A percentile compares a stretch with the other conserved stretches of the same genome.
phyloP scores from a whole-genome alignment of 2,329 filamentous ascomycete genomes.

The Karstenula rhodostoma region DNA sequence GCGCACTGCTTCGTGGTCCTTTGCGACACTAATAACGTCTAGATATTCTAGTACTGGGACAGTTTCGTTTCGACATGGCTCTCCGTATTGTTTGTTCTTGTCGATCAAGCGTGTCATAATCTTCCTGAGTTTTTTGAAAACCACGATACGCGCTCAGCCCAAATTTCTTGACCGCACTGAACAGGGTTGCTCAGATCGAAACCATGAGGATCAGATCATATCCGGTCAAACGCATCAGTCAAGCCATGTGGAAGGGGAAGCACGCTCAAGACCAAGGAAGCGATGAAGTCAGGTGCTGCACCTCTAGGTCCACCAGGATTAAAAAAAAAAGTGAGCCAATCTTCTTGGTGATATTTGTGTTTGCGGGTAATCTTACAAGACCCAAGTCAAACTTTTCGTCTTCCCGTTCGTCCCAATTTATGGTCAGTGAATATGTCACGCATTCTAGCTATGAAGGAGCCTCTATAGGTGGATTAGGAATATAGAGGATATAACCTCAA shows the following conservation, averaged over 20 bases:
- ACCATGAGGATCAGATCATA: slow-evolving; percentile 55
- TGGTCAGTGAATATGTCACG: slow-evolving; percentile 27
- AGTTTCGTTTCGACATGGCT: slow-evolving; percentile 51
- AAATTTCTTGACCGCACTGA: slow-evolving; percentile 49
- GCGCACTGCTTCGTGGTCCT: slow-evolving; percentile 46
- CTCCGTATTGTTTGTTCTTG: slow-evolving; percentile 50
- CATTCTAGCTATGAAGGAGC: slow-evolving; percentile 1
- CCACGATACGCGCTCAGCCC: slow-evolving; percentile 47
- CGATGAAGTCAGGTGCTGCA: slow-evolving; percentile 33
- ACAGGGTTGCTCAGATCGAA: slow-evolving; percentile 52
- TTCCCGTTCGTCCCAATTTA: slow-evolving; percentile 36
- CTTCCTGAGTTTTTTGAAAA: slow-evolving; percentile 48
- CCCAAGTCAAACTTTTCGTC: slow-evolving; percentile 33
- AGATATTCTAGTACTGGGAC: slow-evolving; percentile 52
- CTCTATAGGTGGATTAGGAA: too few species aligned
- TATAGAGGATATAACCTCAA: too few species aligned
- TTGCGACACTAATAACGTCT: slow-evolving; percentile 45
- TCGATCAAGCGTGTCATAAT: slow-evolving; percentile 50
- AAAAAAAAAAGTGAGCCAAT: slow-evolving; percentile 49
- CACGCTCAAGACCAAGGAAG: slow-evolving; percentile 14
- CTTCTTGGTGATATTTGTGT: slow-evolving; percentile 27
- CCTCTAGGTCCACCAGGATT: slow-evolving; percentile 54
- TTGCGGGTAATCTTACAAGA: slow-evolving; percentile 27
- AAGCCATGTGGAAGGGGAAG: neutral
- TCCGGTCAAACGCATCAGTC: slow-evolving; percentile 51